These are phyloP conservation scores for Lactifluus subvellereus DNA, from an alignment of 768 basidiomycete species.

Conservation along the genomic window DNA sequence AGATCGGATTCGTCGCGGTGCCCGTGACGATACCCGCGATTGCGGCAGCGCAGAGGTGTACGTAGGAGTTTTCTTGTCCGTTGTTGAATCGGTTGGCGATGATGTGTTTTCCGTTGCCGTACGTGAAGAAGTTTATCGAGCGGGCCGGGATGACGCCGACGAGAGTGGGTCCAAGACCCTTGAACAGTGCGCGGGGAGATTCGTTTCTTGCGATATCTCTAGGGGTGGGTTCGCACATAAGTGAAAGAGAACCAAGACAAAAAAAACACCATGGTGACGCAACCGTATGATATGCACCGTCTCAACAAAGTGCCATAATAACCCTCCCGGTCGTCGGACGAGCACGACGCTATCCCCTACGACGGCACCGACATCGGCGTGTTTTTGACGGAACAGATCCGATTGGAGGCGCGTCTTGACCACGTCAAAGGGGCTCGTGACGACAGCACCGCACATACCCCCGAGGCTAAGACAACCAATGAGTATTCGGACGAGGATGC, in stretches of 20 bases:
- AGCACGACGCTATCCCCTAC: slow-evolving; percentile 32
- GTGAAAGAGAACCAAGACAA: background rate
- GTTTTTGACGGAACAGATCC: slow-evolving; percentile 60
- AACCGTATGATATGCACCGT: slow-evolving; percentile 86
- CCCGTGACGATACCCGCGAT: slow-evolving; percentile 82
- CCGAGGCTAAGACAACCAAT: slow-evolving; percentile 57
- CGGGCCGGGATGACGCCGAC: slow-evolving; percentile 94
- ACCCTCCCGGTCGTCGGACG: slow-evolving; percentile 38
- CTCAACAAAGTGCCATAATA: slow-evolving; percentile 93
- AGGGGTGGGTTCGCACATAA: background rate
- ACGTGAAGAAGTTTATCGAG: slow-evolving; percentile 96
- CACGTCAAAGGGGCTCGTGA: slow-evolving; percentile 97
- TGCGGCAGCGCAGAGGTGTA: slow-evolving; percentile 84
- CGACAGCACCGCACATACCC: slow-evolving; percentile 95
- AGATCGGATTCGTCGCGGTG: slow-evolving; percentile 94
- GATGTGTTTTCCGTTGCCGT: slow-evolving; percentile 92
- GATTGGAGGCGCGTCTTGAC: slow-evolving; percentile 97
- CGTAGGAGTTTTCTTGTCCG: slow-evolving; percentile 72
- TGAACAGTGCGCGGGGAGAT: slow-evolving; percentile 85
- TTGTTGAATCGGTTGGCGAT: slow-evolving; percentile 80
- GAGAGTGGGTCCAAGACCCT: slow-evolving; percentile 88
- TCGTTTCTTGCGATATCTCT: slow-evolving; percentile 88
- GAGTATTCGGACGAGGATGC: too few relatives aligned
- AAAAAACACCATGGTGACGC: slow-evolving; percentile 22
- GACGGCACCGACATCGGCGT: slow-evolving; percentile 29